These are phyloP conservation scores for Citrus reticulata DNA, from an alignment of 345 rosid genomes.

Conservation along the genomic window DNA sequence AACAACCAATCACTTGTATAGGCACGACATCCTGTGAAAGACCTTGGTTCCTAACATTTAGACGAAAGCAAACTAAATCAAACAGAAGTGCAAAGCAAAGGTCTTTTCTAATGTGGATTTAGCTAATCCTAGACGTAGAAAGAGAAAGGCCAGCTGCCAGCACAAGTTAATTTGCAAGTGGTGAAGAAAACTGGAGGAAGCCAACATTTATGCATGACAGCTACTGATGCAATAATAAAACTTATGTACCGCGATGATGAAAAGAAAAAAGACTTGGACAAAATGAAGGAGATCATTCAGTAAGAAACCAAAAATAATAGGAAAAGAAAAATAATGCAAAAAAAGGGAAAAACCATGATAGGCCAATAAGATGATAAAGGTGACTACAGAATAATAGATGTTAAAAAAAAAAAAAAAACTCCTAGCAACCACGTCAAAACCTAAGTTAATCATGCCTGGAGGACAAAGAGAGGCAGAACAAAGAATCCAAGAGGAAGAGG, in stretches of 20 bases:
- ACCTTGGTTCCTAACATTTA: not conserved
- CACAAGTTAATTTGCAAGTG: not conserved
- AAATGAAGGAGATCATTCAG: not conserved
- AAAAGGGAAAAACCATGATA: not conserved
- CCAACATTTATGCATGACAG: not conserved
- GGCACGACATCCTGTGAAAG: not conserved
- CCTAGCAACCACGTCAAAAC: not conserved
- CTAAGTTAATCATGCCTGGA: not conserved
- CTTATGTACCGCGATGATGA: not conserved
- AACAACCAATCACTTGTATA: not conserved
- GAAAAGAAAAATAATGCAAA: not conserved
- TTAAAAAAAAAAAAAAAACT: not conserved
- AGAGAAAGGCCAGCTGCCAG: not conserved
- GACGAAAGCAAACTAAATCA: not conserved
- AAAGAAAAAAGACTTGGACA: not conserved
- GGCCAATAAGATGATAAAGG: not conserved
- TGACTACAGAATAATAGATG: not conserved
- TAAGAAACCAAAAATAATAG: not conserved
- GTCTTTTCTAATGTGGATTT: not conserved
- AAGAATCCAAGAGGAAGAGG: not conserved
- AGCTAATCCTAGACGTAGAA: not conserved
- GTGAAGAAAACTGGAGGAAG: not conserved
- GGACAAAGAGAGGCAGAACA: not conserved
- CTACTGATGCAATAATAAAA: too few relatives aligned
- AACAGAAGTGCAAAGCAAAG: not conserved